These are phyloP conservation scores for Suillus fuscotomentosus DNA, from an alignment of 768 basidiomycete genomes.

Conservation along the genomic window DNA sequence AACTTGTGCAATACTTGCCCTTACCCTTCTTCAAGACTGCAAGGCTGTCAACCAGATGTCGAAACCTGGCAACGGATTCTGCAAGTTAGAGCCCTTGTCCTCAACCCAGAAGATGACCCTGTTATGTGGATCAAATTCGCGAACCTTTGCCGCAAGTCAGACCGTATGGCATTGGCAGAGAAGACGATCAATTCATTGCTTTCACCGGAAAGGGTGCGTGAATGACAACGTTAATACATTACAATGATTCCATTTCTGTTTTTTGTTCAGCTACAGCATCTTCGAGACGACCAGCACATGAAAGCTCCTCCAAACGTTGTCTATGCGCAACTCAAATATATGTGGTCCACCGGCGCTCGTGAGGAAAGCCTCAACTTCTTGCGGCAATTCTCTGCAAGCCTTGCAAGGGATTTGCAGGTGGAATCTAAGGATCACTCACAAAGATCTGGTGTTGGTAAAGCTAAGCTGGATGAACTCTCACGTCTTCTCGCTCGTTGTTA, in stretches of 20 bases:
- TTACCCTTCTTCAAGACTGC: slow-evolving; percentile 50
- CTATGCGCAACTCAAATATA: slow-evolving; percentile 92
- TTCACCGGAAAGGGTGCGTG: slow-evolving; percentile 63
- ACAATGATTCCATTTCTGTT: background rate
- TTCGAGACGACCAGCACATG: slow-evolving; percentile 48
- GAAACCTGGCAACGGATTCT: slow-evolving; percentile 99
- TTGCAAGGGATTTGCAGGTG: slow-evolving; percentile 71
- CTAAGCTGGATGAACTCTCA: slow-evolving; percentile 68
- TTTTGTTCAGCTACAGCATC: slow-evolving; percentile 37
- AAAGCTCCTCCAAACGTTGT: slow-evolving; percentile 95
- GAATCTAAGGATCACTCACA: slow-evolving; percentile 51
- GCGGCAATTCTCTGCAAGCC: slow-evolving; percentile 73
- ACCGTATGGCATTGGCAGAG: slow-evolving; percentile 92
- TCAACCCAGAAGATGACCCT: slow-evolving; percentile 91
- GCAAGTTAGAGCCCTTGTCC: slow-evolving; percentile 91
- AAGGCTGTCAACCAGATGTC: slow-evolving; percentile 96
- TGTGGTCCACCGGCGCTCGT: slow-evolving; percentile 85
- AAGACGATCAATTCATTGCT: slow-evolving; percentile 94
- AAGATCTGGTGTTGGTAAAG: slow-evolving; percentile 52
- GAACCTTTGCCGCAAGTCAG: slow-evolving; percentile 93
- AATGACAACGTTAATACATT: background rate
- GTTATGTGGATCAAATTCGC: slow-evolving; percentile 99
- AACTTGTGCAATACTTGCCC: background rate
- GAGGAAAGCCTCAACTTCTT: slow-evolving; percentile 83
- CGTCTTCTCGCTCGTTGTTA: slow-evolving; percentile 94